Evolutionary conservation across 805 yeast genomes (phyloP).

Genomic region (Candida boleticola): DNA sequence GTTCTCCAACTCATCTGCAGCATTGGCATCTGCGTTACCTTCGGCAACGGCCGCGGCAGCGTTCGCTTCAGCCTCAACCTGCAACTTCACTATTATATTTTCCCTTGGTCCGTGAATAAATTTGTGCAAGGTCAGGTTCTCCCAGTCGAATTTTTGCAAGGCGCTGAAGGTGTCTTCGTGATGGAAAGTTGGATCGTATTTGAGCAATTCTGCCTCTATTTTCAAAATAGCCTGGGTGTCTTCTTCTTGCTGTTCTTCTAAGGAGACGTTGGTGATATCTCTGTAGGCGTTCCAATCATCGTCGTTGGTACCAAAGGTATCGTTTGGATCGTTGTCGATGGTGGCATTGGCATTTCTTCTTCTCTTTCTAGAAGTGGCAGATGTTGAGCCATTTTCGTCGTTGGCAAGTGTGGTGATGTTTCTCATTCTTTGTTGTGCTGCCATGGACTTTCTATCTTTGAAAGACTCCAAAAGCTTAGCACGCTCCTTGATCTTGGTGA

Average conservation of each 20-base stretch:
- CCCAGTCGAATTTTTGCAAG: slow-evolving; percentile 76
- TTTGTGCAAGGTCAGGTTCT: slow-evolving; percentile 71
- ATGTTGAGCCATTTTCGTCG: slow-evolving; percentile 52
- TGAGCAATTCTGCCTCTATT: slow-evolving; percentile 73
- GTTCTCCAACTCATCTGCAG: slow-evolving; percentile 40
- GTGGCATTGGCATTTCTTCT: slow-evolving; percentile 53
- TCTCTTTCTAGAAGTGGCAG: slow-evolving; percentile 47
- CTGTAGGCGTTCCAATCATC: slow-evolving; percentile 94
- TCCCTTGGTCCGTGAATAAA: slow-evolving; percentile 90
- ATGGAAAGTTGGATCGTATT: slow-evolving; percentile 81
- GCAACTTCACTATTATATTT: slow-evolving; percentile 56
- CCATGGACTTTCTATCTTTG: slow-evolving; percentile 84
- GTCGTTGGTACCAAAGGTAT: slow-evolving; percentile 92
- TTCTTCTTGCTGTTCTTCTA: slow-evolving; percentile 78
- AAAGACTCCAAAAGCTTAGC: slow-evolving; percentile 71
- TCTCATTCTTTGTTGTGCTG: slow-evolving; percentile 92
- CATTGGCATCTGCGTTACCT: slow-evolving; percentile 10
- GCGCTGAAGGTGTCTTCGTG: slow-evolving; percentile 79
- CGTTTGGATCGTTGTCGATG: slow-evolving; percentile 87
- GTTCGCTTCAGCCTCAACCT: slow-evolving; percentile 32
- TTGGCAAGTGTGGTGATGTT: slow-evolving; percentile 82
- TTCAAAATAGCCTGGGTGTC: slow-evolving; percentile 58
- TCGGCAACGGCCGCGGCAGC: slow-evolving; percentile 3
- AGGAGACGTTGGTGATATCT: slow-evolving; percentile 71
- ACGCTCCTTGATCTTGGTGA: slow-evolving; percentile 65